Evolutionary conservation across 2,329 filamentous ascomycete species (phyloP).

Genomic region (Penicillium corylophilum): DNA sequence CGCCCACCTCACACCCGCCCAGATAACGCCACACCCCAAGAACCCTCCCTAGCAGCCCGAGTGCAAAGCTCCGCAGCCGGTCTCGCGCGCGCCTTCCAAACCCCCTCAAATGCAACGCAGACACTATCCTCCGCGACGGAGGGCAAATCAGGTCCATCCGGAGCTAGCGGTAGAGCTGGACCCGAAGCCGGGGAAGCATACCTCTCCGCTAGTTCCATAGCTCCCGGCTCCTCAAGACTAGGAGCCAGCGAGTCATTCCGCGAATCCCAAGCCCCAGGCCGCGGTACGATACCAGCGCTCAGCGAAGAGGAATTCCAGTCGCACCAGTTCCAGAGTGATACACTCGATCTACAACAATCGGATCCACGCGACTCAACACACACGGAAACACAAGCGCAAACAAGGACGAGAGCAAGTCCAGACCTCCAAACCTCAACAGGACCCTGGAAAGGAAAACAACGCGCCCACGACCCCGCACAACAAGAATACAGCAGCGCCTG

Average conservation of each 20-base stretch:
- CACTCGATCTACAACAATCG: conserved; percentile 10
- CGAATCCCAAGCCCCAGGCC: background rate
- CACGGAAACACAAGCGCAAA: no score
- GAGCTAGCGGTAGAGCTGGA: background rate
- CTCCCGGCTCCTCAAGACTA: background rate
- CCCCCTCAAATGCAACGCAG: conserved; percentile 15
- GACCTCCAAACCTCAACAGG: conserved; percentile 3
- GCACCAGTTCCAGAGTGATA: background rate
- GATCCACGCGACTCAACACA: no score
- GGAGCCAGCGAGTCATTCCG: conserved; percentile 7
- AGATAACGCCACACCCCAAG: background rate
- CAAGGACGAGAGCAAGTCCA: no score
- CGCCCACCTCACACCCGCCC: conserved; percentile 1
- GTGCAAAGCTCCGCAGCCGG: conserved; percentile 37
- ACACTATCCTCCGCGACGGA: conserved; percentile 20
- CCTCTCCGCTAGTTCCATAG: background rate
- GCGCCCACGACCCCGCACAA: conserved; percentile 13
- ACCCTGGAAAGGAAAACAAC: conserved; percentile 23
- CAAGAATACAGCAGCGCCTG: conserved; percentile 22
- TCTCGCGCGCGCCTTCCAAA: conserved; percentile 31
- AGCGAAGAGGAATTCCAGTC: conserved; percentile 25
- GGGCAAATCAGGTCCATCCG: conserved; percentile 13
- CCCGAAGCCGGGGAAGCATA: background rate
- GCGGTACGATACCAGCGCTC: conserved; percentile 13
- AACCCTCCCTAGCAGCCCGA: conserved; percentile 25